Conservation (phyloP, 164 flowering plant genomes). For the Piper longum region DNA sequence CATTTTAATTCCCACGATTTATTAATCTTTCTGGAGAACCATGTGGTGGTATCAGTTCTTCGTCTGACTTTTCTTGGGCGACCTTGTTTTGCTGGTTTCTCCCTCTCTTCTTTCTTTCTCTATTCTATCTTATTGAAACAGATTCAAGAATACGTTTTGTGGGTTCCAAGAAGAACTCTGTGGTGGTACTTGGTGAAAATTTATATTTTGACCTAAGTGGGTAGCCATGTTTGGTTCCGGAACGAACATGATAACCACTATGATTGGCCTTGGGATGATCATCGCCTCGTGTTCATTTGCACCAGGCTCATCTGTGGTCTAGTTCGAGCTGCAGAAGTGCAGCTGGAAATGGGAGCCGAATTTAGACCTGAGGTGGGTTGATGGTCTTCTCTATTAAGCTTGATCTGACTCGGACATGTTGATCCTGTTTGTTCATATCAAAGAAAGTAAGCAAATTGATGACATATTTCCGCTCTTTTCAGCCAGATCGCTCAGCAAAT, state of each 20-base stretch:
- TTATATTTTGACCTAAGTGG: not conserved
- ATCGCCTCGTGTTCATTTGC: constrained; percentile 63
- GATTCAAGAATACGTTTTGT: too few species aligned
- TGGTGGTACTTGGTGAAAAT: not conserved
- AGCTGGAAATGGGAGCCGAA: constrained; percentile 36
- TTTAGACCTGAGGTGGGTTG: constrained; percentile 28
- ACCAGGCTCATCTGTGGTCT: constrained; percentile 66
- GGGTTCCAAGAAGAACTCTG: too few species aligned
- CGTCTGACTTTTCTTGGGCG: too few species aligned
- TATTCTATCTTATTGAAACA: too few species aligned
- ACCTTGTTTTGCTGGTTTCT: too few species aligned
- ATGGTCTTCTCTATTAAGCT: too few species aligned
- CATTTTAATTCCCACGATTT: too few species aligned
- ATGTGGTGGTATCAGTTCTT: not conserved
- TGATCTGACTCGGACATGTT: too few species aligned
- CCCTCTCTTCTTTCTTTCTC: too few species aligned
- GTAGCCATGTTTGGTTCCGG: constrained; percentile 11
- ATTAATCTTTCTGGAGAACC: too few species aligned
- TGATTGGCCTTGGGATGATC: constrained; percentile 78
- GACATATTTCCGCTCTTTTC: not conserved
- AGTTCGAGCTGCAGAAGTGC: constrained; percentile 26
- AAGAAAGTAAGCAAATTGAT: not conserved
- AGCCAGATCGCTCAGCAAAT: constrained; percentile 7
- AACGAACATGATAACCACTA: constrained; percentile 56
- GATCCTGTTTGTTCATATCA: not conserved